Percentiles rank a stretch among this genome's conserved stretches.
phyloP scores from a whole-genome alignment of 768 basidiomycete genomes.

The Xerocomellus dryophilus region DNA sequence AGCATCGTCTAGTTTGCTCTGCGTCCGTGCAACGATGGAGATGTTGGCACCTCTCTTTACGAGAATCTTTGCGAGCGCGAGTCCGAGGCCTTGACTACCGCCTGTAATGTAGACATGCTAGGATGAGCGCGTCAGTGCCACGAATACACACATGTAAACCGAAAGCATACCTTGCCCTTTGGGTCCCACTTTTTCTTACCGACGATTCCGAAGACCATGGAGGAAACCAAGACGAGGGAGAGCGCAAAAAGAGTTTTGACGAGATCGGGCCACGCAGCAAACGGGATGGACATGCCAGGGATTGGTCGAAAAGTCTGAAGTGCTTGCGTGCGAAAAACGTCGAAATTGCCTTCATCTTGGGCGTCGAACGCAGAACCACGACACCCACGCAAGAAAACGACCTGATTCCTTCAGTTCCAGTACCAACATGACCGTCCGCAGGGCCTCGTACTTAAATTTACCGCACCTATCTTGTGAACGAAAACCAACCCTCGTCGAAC shows the following conservation, averaged over 20 bases:
- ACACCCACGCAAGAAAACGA: too few species aligned
- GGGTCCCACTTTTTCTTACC: conserved; percentile 47
- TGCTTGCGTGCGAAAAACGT: too few species aligned
- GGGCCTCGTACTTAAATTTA: too few species aligned
- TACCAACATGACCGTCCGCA: too few species aligned
- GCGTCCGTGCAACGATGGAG: conserved; percentile 79
- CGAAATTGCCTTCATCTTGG: too few species aligned
- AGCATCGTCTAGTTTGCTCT: conserved; percentile 59
- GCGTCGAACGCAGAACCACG: too few species aligned
- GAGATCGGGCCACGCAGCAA: neutral
- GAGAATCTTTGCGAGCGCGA: conserved; percentile 66
- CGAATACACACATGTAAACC: neutral
- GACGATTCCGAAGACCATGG: conserved; percentile 21
- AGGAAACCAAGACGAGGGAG: conserved; percentile 2
- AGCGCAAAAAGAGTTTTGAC: conserved; percentile 11
- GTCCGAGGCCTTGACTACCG: conserved; percentile 77
- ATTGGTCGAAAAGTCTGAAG: too few species aligned
- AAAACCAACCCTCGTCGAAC: too few species aligned
- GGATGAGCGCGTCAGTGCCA: neutral
- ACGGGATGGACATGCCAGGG: neutral
- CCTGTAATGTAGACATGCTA: conserved; percentile 88
- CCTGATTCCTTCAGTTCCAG: too few species aligned
- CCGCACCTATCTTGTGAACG: too few species aligned
- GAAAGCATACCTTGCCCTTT: conserved; percentile 36
- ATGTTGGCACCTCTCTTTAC: conserved; percentile 72